Percentiles rank a stretch among this genome's conserved stretches.
These are phyloP conservation scores for Suillus hirtellus DNA, from an alignment of 768 basidiomycete genomes.

Conservation along the genomic window DNA sequence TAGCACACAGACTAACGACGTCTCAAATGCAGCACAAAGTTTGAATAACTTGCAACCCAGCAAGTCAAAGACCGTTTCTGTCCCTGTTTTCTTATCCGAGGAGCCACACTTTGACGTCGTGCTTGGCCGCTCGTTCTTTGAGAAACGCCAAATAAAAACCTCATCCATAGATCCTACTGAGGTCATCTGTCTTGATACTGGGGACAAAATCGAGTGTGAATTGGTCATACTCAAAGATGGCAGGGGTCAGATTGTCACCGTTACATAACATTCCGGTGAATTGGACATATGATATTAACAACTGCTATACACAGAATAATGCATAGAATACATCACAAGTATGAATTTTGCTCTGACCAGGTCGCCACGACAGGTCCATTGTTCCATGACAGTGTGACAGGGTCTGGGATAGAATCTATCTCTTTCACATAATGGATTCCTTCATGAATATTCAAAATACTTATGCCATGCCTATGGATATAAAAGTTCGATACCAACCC, in stretches of 20 bases:
- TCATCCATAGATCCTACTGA: conserved; percentile 85
- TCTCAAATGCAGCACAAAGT: neutral
- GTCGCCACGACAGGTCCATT: neutral
- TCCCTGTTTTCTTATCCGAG: conserved; percentile 85
- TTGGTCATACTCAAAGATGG: conserved; percentile 91
- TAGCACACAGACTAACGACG: conserved; percentile 6
- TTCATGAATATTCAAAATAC: neutral
- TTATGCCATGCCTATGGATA: conserved; percentile 4
- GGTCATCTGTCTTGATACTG: conserved; percentile 89
- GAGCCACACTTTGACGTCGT: conserved; percentile 97
- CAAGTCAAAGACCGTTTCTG: conserved; percentile 42
- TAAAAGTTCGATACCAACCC: neutral
- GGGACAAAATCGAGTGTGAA: conserved; percentile 90
- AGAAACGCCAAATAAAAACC: conserved; percentile 78
- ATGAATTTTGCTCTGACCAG: neutral
- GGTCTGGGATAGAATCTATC: conserved; percentile 3
- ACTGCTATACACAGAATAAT: neutral
- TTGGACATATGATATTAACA: neutral
- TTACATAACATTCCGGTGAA: conserved; percentile 51
- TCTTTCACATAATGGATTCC: conserved; percentile 8
- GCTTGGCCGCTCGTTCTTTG: conserved; percentile 83
- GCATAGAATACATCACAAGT: neutral
- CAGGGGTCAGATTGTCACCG: conserved; percentile 84
- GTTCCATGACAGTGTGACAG: neutral
- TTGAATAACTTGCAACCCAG: conserved; percentile 6